Percentiles rank a stretch among this genome's conserved stretches.
Evolutionary conservation across 495 filamentous ascomycete genomes (phyloP).

Genomic region (Penicillium bialowiezense): DNA sequence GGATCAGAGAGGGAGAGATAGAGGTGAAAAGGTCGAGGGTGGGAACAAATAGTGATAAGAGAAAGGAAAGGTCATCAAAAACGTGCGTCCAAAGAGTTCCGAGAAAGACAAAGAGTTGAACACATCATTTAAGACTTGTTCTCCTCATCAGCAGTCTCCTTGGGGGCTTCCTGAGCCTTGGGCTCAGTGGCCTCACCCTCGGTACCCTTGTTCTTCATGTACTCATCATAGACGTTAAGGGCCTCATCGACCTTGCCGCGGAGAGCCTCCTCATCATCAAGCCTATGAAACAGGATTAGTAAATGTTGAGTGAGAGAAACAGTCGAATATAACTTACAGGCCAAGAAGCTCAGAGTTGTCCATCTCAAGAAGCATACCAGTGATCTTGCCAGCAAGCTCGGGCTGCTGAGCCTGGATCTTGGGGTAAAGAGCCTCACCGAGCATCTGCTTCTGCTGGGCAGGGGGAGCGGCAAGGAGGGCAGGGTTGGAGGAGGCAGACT

Average conservation of each 20-base stretch:
- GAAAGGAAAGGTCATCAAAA: constrained; percentile 44
- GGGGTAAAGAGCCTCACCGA: constrained; percentile 95
- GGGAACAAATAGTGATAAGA: constrained; percentile 15
- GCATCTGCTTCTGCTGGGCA: constrained; percentile 91
- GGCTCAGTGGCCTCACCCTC: constrained; percentile 36
- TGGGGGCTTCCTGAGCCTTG: constrained; percentile 45
- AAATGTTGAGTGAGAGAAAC: not conserved
- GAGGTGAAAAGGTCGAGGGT: constrained; percentile 24
- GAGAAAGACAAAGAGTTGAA: constrained; percentile 21
- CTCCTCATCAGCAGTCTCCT: constrained; percentile 44
- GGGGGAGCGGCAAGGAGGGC: constrained; percentile 55
- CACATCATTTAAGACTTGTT: constrained; percentile 44
- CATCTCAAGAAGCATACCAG: constrained; percentile 99
- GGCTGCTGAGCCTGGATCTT: constrained; percentile 94
- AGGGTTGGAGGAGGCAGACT: constrained; percentile 29
- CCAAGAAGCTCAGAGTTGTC: constrained; percentile 89
- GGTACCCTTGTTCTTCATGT: constrained; percentile 74
- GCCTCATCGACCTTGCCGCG: constrained; percentile 95
- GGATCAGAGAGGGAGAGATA: constrained; percentile 36
- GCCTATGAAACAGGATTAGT: constrained; percentile 48
- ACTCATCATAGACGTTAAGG: constrained; percentile 95
- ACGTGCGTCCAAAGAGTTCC: constrained; percentile 38
- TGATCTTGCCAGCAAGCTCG: constrained; percentile 97
- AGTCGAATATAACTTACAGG: constrained; percentile 69
- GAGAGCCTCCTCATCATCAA: constrained; percentile 86